Evolutionary conservation across 495 filamentous ascomycete species (phyloP).

Genomic region (Talaromyces liani): DNA sequence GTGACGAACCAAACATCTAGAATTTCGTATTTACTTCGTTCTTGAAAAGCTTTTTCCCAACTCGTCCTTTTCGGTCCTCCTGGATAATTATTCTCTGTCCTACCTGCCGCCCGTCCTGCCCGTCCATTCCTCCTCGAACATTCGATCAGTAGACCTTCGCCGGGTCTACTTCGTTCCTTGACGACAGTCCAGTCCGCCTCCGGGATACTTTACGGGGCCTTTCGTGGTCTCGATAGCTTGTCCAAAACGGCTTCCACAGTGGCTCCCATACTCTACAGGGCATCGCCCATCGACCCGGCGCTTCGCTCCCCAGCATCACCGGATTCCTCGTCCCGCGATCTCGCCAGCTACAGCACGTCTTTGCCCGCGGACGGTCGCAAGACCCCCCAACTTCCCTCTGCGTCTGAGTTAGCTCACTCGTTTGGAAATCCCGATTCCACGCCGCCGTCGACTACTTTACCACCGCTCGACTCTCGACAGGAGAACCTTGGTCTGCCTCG

Average conservation of each 20-base stretch:
- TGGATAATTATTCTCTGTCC: not conserved
- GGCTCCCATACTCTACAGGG: slow-evolving; percentile 45
- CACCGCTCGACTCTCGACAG: slow-evolving; percentile 1
- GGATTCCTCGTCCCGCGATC: slow-evolving; percentile 30
- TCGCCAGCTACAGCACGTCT: slow-evolving; percentile 23
- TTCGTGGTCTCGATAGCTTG: slow-evolving; percentile 7
- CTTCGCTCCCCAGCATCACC: slow-evolving; percentile 39
- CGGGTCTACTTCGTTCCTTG: not conserved
- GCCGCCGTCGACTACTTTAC: slow-evolving; percentile 15
- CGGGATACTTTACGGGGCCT: slow-evolving; percentile 1
- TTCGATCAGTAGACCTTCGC: not conserved
- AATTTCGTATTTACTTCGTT: not conserved
- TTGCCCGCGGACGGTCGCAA: slow-evolving; percentile 11
- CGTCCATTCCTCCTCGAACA: not conserved
- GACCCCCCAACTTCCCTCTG: slow-evolving; percentile 10
- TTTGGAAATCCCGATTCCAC: slow-evolving; percentile 2
- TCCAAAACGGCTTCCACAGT: slow-evolving; percentile 36
- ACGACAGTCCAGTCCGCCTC: slow-evolving; percentile 9
- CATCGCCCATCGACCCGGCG: slow-evolving; percentile 51
- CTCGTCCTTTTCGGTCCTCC: not conserved
- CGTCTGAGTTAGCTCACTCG: slow-evolving; percentile 3
- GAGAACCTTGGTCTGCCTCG: slow-evolving; percentile 20
- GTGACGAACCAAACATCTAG: slow-evolving; percentile 1
- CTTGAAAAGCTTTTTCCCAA: not conserved
- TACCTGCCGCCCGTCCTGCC: not conserved